Evolutionary conservation across 2,329 filamentous ascomycete genomes (phyloP).

Genomic region (Fusarium luffae): DNA sequence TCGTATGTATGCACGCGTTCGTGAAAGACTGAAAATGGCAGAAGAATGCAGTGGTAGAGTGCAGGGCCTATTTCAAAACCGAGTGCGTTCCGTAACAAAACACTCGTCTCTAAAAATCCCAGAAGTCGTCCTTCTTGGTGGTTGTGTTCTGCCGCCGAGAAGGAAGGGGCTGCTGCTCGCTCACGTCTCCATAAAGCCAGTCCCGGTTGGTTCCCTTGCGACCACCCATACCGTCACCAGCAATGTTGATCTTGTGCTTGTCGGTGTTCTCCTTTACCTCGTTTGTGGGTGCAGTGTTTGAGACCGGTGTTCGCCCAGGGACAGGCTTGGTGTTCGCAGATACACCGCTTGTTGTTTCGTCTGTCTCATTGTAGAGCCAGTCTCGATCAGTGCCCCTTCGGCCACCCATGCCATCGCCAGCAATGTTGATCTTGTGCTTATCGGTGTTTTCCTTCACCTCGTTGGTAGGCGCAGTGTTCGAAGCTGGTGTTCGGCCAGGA

Average conservation of each 20-base stretch:
- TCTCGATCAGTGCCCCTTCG: slow-evolving; percentile 63
- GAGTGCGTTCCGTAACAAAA: slow-evolving; percentile 8
- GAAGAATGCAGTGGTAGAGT: neutral
- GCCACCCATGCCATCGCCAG: slow-evolving; percentile 74
- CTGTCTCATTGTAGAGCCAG: slow-evolving; percentile 52
- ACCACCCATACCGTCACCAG: slow-evolving; percentile 74
- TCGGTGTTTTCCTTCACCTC: slow-evolving; percentile 29
- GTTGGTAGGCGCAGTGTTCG: slow-evolving; percentile 1
- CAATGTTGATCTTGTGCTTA: slow-evolving; percentile 56
- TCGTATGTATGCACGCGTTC: slow-evolving; percentile 12
- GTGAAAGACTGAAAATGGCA: neutral
- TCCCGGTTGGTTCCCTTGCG: slow-evolving; percentile 63
- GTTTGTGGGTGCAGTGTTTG: neutral
- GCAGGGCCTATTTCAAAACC: neutral
- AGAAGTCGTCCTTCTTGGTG: slow-evolving; percentile 56
- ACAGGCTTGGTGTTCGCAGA: slow-evolving; percentile 39
- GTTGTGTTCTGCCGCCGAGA: slow-evolving; percentile 50
- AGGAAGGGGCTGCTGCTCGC: slow-evolving; percentile 52
- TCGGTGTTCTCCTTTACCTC: slow-evolving; percentile 28
- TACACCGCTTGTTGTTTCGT: slow-evolving; percentile 42
- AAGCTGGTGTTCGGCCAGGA: slow-evolving; percentile 51
- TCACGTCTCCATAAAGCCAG: slow-evolving; percentile 55
- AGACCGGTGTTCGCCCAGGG: slow-evolving; percentile 51
- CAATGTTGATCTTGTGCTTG: slow-evolving; percentile 54
- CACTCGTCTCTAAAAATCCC: slow-evolving; percentile 57